A percentile compares a stretch with the other conserved stretches of the same genome.
Conservation (phyloP, 73 alveolate species). For the Loxodes magnus region DNA sequence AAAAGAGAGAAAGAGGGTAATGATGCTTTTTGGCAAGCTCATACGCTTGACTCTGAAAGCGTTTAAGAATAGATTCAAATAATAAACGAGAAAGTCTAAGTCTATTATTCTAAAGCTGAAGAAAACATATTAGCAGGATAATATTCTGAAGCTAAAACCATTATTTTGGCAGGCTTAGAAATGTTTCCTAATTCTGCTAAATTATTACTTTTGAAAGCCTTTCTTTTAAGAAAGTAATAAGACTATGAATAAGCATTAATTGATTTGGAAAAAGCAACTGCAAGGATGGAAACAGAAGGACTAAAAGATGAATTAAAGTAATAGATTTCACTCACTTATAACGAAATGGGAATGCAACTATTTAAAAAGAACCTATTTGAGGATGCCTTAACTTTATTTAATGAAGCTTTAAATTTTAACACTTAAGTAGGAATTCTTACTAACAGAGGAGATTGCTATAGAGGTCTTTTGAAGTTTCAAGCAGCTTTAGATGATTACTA, state of each 20-base stretch:
- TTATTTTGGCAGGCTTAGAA: slow-evolving; percentile 36
- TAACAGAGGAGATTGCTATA: too few species aligned
- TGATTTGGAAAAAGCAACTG: slow-evolving; percentile 44
- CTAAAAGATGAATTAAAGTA: slow-evolving; percentile 37
- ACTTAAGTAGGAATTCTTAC: too few species aligned
- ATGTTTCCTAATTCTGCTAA: slow-evolving; percentile 41
- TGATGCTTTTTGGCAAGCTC: slow-evolving; percentile 54
- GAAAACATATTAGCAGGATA: slow-evolving; percentile 30
- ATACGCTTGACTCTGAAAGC: slow-evolving; percentile 42
- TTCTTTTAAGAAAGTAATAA: slow-evolving; percentile 26
- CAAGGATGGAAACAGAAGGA: slow-evolving; percentile 44
- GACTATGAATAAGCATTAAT: slow-evolving; percentile 42
- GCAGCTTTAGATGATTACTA: too few species aligned
- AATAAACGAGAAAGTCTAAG: slow-evolving; percentile 51
- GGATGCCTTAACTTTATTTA: slow-evolving; percentile 48
- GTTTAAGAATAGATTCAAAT: slow-evolving; percentile 37
- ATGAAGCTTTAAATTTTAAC: slow-evolving; percentile 48
- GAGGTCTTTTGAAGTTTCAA: too few species aligned
- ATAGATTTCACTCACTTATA: slow-evolving; percentile 41
- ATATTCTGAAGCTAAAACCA: slow-evolving; percentile 23
- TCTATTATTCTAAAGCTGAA: slow-evolving; percentile 32
- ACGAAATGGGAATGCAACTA: slow-evolving; percentile 43
- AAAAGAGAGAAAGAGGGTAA: slow-evolving; percentile 48
- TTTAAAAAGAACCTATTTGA: slow-evolving; percentile 29
- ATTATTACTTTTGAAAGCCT: slow-evolving; percentile 33